Conservation (phyloP, 2,329 filamentous ascomycete species). For the Fusarium sp. region DNA sequence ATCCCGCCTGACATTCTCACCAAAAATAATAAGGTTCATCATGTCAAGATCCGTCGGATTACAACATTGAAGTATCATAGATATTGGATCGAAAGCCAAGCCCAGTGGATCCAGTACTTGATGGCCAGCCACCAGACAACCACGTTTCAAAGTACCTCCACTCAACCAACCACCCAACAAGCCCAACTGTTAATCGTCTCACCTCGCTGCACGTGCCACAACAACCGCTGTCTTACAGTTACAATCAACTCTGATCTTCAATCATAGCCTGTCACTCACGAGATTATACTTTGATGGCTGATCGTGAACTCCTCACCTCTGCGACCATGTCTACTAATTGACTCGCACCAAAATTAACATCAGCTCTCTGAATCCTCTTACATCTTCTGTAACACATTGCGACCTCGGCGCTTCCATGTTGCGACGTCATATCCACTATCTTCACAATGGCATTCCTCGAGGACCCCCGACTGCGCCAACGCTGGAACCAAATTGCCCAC, state of each 20-base stretch:
- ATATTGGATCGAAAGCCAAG: constrained; percentile 7
- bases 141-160: constrained; percentile 31
- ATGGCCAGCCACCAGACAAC: constrained; percentile 7
- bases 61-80: constrained; percentile 15
- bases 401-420: constrained; percentile 30
- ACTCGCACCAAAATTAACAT: neutral
- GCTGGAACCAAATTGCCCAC: constrained; percentile 91
- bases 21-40: neutral
- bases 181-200: constrained; percentile 34
- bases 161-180: constrained; percentile 44
- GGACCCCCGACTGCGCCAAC: constrained; percentile 91
- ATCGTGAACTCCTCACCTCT: constrained; percentile 14
- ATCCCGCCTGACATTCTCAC: neutral
- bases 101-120: constrained; percentile 34
- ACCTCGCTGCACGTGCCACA: constrained; percentile 43
- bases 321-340: constrained; percentile 33
- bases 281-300: constrained; percentile 17
- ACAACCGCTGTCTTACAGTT: constrained; percentile 25
- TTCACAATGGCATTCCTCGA: constrained; percentile 69
- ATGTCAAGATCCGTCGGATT: neutral
- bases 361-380: neutral
- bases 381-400: neutral
- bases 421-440: constrained; percentile 45
- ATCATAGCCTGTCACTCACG: constrained; percentile 23
- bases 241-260: constrained; percentile 34